Evolutionary conservation across 768 basidiomycete species (phyloP).

Genomic region (Amanita thiersii): DNA sequence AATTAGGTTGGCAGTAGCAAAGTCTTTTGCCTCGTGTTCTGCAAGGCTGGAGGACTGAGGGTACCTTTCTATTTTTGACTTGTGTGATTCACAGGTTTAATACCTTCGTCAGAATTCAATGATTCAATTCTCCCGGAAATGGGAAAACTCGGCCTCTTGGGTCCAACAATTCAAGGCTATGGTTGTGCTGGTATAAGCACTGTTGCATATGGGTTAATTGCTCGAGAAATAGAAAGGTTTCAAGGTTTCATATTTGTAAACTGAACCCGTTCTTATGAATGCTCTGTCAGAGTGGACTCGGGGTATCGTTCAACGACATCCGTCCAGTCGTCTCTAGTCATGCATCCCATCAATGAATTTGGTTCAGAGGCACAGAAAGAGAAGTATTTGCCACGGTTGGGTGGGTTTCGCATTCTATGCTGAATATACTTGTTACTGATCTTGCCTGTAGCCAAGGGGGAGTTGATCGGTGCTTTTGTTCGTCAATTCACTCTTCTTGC

Average conservation of each 20-base stretch:
- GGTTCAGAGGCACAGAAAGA: conserved; percentile 88
- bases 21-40: conserved; percentile 82
- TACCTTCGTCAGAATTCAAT: conserved; percentile 54
- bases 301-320: conserved; percentile 94
- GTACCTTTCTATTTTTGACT: conserved; percentile 26
- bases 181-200: conserved; percentile 89
- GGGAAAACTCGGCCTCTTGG: conserved; percentile 86
- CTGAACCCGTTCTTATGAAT: conserved; percentile 4
- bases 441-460: conserved; percentile 58
- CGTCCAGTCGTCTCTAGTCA: conserved; percentile 93
- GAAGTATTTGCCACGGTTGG: conserved; percentile 80
- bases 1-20: conserved; percentile 41
- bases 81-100: not conserved
- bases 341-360: conserved; percentile 90
- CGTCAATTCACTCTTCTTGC: conserved; percentile 20
- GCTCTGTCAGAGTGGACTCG: conserved; percentile 69
- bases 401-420: conserved; percentile 25
- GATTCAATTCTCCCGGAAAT: conserved; percentile 75
- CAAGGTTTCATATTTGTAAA: conserved; percentile 9
- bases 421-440: not conserved
- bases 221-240: conserved; percentile 92
- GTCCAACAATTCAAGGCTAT: conserved; percentile 89
- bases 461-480: conserved; percentile 90
- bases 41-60: conserved; percentile 82
- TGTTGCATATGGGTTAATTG: conserved; percentile 92